Base-by-base conservation (phyloP, 192 early-diverging fungal species). In the Entomortierella chlamydospora region DNA sequence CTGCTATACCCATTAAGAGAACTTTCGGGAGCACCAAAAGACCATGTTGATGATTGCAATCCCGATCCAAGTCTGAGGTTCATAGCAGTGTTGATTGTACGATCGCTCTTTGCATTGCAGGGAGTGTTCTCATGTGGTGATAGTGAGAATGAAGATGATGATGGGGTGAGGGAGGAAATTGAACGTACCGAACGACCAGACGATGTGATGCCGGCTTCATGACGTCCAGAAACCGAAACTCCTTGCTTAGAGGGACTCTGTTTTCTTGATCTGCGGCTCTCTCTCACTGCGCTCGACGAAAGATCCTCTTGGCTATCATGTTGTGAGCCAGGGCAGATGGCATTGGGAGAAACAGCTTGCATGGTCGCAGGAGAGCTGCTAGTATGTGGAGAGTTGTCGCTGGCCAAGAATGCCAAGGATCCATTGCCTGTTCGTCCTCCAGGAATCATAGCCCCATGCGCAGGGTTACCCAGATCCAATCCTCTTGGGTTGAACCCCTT, bases 401-500 rank as follows among this genome's bases (percentile, higher is more conserved):
- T 55, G 17, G 15, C 52, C 13, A 33, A 20, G 4, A 18, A 26
- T 8, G 22, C 8, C 50, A 23, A 11, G 6, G 52, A 50, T 4
- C 18, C 25, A 18, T 7, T 31, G 41, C 13, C 18, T 45, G 64
- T 57, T 20, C 28, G 54, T 20, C 6, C 22, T 37, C 34, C 49
- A 25, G 50, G 72, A 33, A 41, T 73, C 1, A 33, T 10, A 18
- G 33, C 17, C 17, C 29, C 61, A 45, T 20, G 45, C 0, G 17
- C n/a, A 50, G 28, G 12, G 45, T 10, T 37, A 12, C 29, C 34
- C 41, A 79, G 43, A 15, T 26, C 59, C 13, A 79, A 29, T 4
- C 68, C 76, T 29, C 62, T 68, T 26, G 76, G 76, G n/a, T 79
- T 79, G 52, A 79, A 79, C 4, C 76, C 68, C 2, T 57, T 60